phyloP scores from a whole-genome alignment of 2,329 filamentous ascomycete species.

The Xylaria digitata region DNA sequence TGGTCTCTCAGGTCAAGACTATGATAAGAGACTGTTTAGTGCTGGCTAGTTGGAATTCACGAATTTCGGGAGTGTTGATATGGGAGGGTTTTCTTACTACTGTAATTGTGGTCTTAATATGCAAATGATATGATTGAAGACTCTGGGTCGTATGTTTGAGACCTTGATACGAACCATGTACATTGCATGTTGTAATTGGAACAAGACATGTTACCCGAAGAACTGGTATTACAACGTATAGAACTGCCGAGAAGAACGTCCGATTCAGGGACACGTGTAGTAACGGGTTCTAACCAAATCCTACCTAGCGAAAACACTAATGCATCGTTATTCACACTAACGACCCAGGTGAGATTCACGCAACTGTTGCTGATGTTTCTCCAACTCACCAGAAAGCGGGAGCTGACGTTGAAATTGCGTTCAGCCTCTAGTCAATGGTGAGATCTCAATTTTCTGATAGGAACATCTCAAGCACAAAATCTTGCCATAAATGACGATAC shows the following conservation, averaged over 20 bases:
- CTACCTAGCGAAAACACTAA: conserved; percentile 11
- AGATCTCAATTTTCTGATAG: too few relatives aligned
- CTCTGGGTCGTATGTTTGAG: not conserved
- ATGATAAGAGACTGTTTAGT: not conserved
- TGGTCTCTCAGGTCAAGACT: not conserved
- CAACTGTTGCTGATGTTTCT: not conserved
- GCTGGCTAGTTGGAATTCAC: not conserved
- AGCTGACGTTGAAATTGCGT: not conserved
- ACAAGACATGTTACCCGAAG: conserved; percentile 19
- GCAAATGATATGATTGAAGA: not conserved
- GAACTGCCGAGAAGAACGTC: conserved; percentile 32
- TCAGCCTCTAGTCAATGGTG: not conserved
- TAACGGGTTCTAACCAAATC: conserved; percentile 11
- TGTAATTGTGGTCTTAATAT: not conserved
- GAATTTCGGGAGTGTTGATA: not conserved
- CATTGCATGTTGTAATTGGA: not conserved
- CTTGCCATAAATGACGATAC: too few relatives aligned
- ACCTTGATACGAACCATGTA: not conserved
- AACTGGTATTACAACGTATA: conserved; percentile 3
- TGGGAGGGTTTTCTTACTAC: conserved; percentile 8
- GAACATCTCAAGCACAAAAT: too few relatives aligned
- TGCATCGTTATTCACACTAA: conserved; percentile 20
- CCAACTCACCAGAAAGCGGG: not conserved
- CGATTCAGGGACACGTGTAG: conserved; percentile 10
- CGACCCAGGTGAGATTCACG: conserved; percentile 13